These are phyloP conservation scores for Penicillium brevicompactum DNA, from an alignment of 2,329 filamentous ascomycete species.

Conservation along the genomic window DNA sequence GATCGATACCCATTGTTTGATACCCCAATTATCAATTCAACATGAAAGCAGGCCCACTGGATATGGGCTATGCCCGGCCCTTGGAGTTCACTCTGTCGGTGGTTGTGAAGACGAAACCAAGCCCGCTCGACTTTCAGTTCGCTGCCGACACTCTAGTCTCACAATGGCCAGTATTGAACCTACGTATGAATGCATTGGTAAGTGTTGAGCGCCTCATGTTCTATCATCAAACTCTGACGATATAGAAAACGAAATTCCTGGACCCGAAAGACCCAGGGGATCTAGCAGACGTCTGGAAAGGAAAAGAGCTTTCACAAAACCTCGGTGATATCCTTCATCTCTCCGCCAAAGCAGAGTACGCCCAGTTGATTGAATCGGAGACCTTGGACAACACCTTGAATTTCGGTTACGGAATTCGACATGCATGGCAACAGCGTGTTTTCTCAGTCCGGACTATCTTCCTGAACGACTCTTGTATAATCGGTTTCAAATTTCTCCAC, in stretches of 20 bases:
- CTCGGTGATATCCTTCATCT: constrained; percentile 4
- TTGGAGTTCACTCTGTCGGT: constrained; percentile 8
- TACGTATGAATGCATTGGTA: constrained; percentile 10
- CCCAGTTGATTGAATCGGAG: constrained; percentile 4
- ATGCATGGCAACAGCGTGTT: constrained; percentile 9
- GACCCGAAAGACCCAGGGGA: constrained; percentile 5
- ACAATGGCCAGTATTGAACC: constrained; percentile 9
- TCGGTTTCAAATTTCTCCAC: constrained; percentile 9
- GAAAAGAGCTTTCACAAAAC: neutral
- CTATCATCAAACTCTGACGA: neutral
- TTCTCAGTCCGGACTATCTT: constrained; percentile 7
- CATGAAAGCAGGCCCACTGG: constrained; percentile 7
- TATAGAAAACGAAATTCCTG: constrained; percentile 9
- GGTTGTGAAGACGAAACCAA: constrained; percentile 3
- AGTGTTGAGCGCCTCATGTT: neutral
- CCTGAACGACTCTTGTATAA: constrained; percentile 7
- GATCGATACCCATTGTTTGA: neutral
- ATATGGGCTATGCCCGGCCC: constrained; percentile 9
- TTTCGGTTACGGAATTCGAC: neutral
- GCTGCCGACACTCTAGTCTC: constrained; percentile 9
- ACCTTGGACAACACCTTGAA: neutral
- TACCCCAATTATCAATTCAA: neutral
- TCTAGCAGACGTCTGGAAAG: constrained; percentile 8
- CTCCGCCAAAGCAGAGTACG: neutral
- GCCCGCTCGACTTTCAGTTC: constrained; percentile 10